Base-by-base conservation (phyloP, 2,329 filamentous ascomycete species). In the Verticillium klebahnii region DNA sequence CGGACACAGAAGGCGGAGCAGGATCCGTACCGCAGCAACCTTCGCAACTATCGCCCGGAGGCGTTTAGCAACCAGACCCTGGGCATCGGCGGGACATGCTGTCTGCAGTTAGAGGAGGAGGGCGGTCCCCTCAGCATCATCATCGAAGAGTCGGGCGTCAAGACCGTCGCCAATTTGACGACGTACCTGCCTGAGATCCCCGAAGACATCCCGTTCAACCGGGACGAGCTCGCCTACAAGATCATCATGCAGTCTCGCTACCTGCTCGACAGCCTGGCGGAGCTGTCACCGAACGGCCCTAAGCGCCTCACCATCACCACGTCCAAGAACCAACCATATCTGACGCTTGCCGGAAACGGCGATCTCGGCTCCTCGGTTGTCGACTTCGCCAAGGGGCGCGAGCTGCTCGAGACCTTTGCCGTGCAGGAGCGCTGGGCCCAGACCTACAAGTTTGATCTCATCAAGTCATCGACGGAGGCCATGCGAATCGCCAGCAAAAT, bases 401-500 rank as follows among this genome's bases (percentile, higher is more conserved):
- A 87, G 59, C 78, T 94, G 50, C 81, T 95, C 23, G 91, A 95
- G 76, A 92, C 89, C 0, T 91, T 93, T 66, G 82, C 83, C 14
- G 88, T 93, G 61, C 69, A 75, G 61, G 77, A 84, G 65, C 77
- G 80, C 55, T 85, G 84, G 83, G 75, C 80, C 32, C 89, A 96
- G 71, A 87, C 85, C 57, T 99, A 96, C 80, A 93, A 92, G 68
- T 98, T 97, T 72, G 85, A 89, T 60, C 85, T 97, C 59, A 82
- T 99, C 71, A 93, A 91, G 73, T 90, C 90, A 66, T 93, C 94
- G 0, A 87, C 87, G 56, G 89, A 94, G 66, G 94, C 95, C n/a
- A 98, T 99, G 94, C 88, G 89, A 56, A 86, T 93, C 40, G 92
- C 93, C 5, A 93, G 85, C 70, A 99, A 98, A 76, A 93, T 98